Base-by-base conservation (phyloP, 2,329 filamentous ascomycete genomes). In the Podosphaera fusca region DNA sequence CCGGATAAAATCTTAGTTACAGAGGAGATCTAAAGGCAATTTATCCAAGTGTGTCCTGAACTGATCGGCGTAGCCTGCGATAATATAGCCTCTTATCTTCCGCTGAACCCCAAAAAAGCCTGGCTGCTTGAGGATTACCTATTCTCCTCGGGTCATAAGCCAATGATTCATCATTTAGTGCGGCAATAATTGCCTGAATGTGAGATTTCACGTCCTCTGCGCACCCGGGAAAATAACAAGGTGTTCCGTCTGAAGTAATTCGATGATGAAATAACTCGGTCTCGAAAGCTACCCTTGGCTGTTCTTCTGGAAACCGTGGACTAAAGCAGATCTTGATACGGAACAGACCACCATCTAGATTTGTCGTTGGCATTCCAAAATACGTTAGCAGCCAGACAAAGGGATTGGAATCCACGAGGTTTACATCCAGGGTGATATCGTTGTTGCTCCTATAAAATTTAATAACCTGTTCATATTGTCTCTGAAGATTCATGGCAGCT, bases 321-420 rank as follows among this genome's bases (percentile, higher is more conserved):
- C 87, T 94, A 64, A 96, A 82, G 64, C 75, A 75, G 57, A 96
- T 74, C 64, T 76, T 83, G 68, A 95, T 83, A 59, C 79, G 80
- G 72, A 96, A 90, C 59, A 96, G 77, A 1, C 90, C 88, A 14
- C 89, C 90, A 63, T 96, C 90, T 1, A 96, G 78, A 63, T 94
- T 88, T 4, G 88, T 94, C 84, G 92, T 94, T 0, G 88, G 87
- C 57, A 83, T 79, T 33, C 92, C 92, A 67, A 95, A 94, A 67
- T 95, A 89, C 1, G 87, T 92, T 59, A 96, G 68, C 29, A 77
- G 70, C 92, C 92, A 96, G 29, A 90, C 75, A 65, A 95, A 95
- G 0, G 90, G 89, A 64, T 95, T 96, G 45, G 75, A 78, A 61
- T 92, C 75, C 35, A 85, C 81, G 5, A 96, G 73, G 57, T 81